phyloP scores from a whole-genome alignment of 1,284 basidiomycete species.

The Phlebopus sp. region DNA sequence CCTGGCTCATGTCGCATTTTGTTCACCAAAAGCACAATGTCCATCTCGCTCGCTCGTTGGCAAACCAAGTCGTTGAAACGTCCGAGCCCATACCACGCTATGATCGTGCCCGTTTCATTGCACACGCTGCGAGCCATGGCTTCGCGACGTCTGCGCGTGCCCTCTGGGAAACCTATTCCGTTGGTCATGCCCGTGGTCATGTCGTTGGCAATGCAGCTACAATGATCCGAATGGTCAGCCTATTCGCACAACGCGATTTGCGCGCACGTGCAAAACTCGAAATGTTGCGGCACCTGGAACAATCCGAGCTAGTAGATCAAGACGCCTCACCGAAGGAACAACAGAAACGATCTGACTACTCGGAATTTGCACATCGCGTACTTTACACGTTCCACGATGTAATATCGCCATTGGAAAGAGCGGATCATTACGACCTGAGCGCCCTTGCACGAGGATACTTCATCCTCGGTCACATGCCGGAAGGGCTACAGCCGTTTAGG shows the following conservation, averaged over 20 bases:
- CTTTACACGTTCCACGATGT: constrained; percentile 40
- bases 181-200: constrained; percentile 38
- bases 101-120: constrained; percentile 48
- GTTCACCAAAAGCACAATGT: constrained; percentile 35
- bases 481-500: constrained; percentile 49
- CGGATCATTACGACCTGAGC: constrained; percentile 51
- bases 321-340: constrained; percentile 4
- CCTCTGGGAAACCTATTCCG: constrained; percentile 56
- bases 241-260: constrained; percentile 41
- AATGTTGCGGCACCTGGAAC: background rate
- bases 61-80: constrained; percentile 44
- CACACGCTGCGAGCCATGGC: constrained; percentile 43
- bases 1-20: constrained; percentile 52
- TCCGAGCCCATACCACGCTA: constrained; percentile 40
- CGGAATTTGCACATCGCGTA: constrained; percentile 45
- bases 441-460: constrained; percentile 62
- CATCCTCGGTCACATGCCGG: constrained; percentile 47
- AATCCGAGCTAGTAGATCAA: background rate
- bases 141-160: constrained; percentile 45
- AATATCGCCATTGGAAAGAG: constrained; percentile 46
- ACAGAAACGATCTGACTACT: constrained; percentile 13
- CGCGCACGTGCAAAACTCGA: constrained; percentile 15
- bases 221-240: constrained; percentile 56
- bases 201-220: constrained; percentile 46
- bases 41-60: constrained; percentile 43